A percentile compares a stretch with the other conserved stretches of the same genome.
These are phyloP conservation scores for Ogataea zsoltii DNA, from an alignment of 805 yeast genomes.

Conservation along the genomic window DNA sequence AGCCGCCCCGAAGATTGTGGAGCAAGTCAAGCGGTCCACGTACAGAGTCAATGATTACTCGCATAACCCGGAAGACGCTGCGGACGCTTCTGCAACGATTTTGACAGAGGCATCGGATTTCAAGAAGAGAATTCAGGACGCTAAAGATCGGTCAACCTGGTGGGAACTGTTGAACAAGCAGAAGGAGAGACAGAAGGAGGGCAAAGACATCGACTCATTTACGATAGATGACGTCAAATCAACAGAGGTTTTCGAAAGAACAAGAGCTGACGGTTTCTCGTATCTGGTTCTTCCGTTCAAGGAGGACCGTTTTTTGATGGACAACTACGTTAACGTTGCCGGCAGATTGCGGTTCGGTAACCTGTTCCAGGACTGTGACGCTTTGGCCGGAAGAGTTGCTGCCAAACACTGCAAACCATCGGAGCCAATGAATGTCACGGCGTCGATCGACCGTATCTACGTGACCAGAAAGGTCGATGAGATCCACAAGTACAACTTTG, in stretches of 20 bases:
- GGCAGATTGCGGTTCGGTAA: constrained; percentile 94
- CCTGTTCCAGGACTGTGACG: constrained; percentile 90
- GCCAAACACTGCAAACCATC: constrained; percentile 94
- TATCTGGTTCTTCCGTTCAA: constrained; percentile 77
- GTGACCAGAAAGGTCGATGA: constrained; percentile 84
- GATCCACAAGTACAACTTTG: constrained; percentile 69
- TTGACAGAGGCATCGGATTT: constrained; percentile 60
- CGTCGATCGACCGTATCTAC: constrained; percentile 88
- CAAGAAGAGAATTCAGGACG: constrained; percentile 38
- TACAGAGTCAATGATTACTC: constrained; percentile 30
- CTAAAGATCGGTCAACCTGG: constrained; percentile 69
- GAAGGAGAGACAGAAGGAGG: constrained; percentile 66
- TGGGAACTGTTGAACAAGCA: constrained; percentile 78
- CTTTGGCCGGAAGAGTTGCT: constrained; percentile 91
- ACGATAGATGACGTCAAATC: constrained; percentile 73
- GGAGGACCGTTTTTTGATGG: constrained; percentile 79
- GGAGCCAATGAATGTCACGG: constrained; percentile 93
- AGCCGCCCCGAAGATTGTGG: constrained; percentile 1
- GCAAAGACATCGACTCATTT: constrained; percentile 69
- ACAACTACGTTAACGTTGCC: constrained; percentile 83
- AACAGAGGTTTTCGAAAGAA: constrained; percentile 67
- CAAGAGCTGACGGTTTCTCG: constrained; percentile 75
- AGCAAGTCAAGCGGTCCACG: constrained; percentile 12
- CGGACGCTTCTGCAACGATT: constrained; percentile 75
- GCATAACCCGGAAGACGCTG: constrained; percentile 55